phyloP scores from a whole-genome alignment of 2,329 filamentous ascomycete genomes.

The Fusarium transvaalense region DNA sequence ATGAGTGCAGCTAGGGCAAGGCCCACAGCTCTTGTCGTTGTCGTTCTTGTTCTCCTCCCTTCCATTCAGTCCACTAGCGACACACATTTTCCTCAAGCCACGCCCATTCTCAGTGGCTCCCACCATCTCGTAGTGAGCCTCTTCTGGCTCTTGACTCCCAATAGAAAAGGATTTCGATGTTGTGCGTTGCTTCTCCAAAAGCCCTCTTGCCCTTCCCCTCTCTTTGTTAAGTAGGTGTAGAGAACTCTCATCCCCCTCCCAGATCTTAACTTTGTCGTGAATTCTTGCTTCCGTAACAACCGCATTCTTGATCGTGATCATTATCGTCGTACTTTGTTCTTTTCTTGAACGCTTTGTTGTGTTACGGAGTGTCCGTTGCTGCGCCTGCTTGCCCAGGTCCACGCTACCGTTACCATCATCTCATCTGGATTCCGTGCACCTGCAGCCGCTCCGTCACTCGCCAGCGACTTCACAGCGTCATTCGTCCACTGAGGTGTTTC shows the following conservation, averaged over 20 bases:
- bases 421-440: slow-evolving; percentile 47
- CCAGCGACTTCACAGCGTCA: slow-evolving; percentile 45
- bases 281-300: slow-evolving; percentile 24
- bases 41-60: slow-evolving; percentile 49
- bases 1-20: slow-evolving; percentile 40
- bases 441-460: slow-evolving; percentile 47
- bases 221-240: slow-evolving; percentile 29
- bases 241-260: slow-evolving; percentile 18
- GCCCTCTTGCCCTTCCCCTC: slow-evolving; percentile 37
- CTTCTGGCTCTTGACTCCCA: slow-evolving; percentile 33
- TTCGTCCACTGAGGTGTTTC: slow-evolving; percentile 50
- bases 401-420: slow-evolving; percentile 46
- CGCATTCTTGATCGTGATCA: slow-evolving; percentile 17
- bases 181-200: slow-evolving; percentile 45
- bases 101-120: slow-evolving; percentile 40
- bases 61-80: slow-evolving; percentile 48
- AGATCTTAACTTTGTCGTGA: slow-evolving; percentile 22
- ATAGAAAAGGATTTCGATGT: slow-evolving; percentile 43
- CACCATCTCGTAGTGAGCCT: slow-evolving; percentile 37
- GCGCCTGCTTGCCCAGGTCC: slow-evolving; percentile 42
- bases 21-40: slow-evolving; percentile 41
- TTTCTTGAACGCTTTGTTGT: slow-evolving; percentile 41
- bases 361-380: slow-evolving; percentile 46
- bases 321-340: slow-evolving; percentile 23
- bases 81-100: slow-evolving; percentile 43